These are phyloP conservation scores for Claviceps maximensis DNA, from an alignment of 2,329 filamentous ascomycete genomes.

Conservation along the genomic window DNA sequence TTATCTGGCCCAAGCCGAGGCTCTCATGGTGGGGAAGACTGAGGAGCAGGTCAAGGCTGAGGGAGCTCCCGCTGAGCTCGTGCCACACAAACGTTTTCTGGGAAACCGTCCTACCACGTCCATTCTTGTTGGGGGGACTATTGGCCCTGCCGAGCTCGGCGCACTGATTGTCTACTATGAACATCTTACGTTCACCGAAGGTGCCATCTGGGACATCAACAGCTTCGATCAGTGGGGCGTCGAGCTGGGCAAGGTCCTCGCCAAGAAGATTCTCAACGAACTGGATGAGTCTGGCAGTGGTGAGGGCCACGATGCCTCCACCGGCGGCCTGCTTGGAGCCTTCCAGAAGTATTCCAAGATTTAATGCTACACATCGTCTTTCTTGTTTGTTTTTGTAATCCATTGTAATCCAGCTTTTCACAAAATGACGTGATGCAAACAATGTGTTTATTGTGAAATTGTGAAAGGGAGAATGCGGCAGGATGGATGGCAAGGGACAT, in stretches of 20 bases:
- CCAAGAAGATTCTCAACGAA: slow-evolving; percentile 82
- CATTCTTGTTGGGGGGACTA: slow-evolving; percentile 78
- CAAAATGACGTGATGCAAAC: neutral
- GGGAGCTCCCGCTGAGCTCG: slow-evolving; percentile 58
- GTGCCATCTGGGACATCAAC: slow-evolving; percentile 98
- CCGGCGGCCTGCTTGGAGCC: slow-evolving; percentile 74
- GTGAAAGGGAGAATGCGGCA: no score
- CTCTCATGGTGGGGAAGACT: slow-evolving; percentile 83
- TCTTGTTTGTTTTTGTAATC: neutral
- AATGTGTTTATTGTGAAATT: no score
- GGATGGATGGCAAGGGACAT: no score
- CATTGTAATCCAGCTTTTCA: no score
- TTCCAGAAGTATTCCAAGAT: slow-evolving; percentile 65
- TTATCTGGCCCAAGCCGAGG: slow-evolving; percentile 82
- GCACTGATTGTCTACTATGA: slow-evolving; percentile 98
- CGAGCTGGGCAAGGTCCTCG: slow-evolving; percentile 89
- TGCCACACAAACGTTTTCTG: slow-evolving; percentile 98
- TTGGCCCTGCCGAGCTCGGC: slow-evolving; percentile 85
- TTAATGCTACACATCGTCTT: slow-evolving; percentile 19
- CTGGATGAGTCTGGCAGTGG: slow-evolving; percentile 65
- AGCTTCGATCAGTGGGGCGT: slow-evolving; percentile 99
- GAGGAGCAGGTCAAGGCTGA: slow-evolving; percentile 67
- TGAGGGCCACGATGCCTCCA: slow-evolving; percentile 70
- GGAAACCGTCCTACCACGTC: slow-evolving; percentile 95
- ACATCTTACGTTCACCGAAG: slow-evolving; percentile 95